Percentiles rank a stretch among this genome's conserved stretches.
These are phyloP conservation scores for Exophiala sideris DNA, from an alignment of 2,329 filamentous ascomycete genomes.

Conservation along the genomic window DNA sequence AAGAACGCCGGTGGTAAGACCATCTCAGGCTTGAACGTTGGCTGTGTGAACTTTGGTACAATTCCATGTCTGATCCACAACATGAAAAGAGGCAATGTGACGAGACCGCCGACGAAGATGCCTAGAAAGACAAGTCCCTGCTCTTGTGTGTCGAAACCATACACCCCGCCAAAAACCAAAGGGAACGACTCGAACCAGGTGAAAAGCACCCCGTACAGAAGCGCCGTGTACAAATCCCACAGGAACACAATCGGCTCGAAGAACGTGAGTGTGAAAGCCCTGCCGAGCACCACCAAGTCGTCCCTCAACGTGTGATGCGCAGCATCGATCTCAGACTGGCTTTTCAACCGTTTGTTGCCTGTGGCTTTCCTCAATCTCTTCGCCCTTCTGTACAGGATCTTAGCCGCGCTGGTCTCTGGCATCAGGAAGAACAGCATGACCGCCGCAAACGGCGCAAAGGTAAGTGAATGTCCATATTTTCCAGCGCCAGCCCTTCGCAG, in stretches of 20 bases:
- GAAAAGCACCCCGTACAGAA: too few species aligned
- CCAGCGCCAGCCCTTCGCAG: constrained; percentile 40
- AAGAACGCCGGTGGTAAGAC: constrained; percentile 37
- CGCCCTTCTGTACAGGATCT: constrained; percentile 42
- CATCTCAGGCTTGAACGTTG: constrained; percentile 35
- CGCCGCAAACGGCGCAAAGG: constrained; percentile 36
- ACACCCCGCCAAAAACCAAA: too few species aligned
- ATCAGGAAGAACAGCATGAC: constrained; percentile 33
- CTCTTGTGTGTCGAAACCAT: too few species aligned
- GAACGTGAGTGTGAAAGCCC: too few species aligned
- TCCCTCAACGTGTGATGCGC: too few species aligned
- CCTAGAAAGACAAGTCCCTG: too few species aligned
- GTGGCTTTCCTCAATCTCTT: constrained; percentile 48
- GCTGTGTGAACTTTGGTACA: neutral
- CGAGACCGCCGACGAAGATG: too few species aligned
- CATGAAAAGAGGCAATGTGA: neutral
- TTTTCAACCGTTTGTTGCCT: constrained; percentile 52
- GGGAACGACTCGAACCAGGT: too few species aligned
- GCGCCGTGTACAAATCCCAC: too few species aligned
- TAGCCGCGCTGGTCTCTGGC: constrained; percentile 35
- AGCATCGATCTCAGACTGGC: constrained; percentile 63
- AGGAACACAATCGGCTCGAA: too few species aligned
- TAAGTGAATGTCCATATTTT: constrained; percentile 41
- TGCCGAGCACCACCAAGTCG: too few species aligned
- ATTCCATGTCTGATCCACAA: neutral